Evolutionary conservation across 768 basidiomycete genomes (phyloP).

Genomic region (Hypholoma fasciculare): DNA sequence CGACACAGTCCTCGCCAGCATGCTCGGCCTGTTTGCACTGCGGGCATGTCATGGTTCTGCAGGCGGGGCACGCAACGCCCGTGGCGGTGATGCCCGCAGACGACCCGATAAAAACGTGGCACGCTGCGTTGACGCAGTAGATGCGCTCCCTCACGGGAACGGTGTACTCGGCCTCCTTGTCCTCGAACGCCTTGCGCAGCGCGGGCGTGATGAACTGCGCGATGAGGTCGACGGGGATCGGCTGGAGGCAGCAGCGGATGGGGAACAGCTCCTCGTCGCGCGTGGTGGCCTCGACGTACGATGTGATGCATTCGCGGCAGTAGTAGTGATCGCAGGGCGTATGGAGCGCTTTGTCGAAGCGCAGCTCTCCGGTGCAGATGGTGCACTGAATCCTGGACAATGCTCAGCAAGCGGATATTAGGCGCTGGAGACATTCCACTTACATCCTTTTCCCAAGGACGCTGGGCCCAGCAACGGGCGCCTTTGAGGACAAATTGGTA

Average conservation of each 20-base stretch:
- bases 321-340: constrained; percentile 48
- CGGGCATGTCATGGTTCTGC: constrained; percentile 39
- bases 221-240: constrained; percentile 27
- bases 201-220: constrained; percentile 25
- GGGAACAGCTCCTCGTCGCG: constrained; percentile 54
- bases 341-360: constrained; percentile 20
- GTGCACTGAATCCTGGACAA: constrained; percentile 18
- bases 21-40: constrained; percentile 50
- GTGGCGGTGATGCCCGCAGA: constrained; percentile 17
- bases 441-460: too few relatives aligned
- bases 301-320: constrained; percentile 40
- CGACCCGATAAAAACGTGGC: constrained; percentile 52
- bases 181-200: constrained; percentile 30
- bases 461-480: too few relatives aligned
- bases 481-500: too few relatives aligned
- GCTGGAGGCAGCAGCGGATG: constrained; percentile 46
- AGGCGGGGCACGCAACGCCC: constrained; percentile 36
- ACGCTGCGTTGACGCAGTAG: constrained; percentile 47
- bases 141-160: constrained; percentile 40
- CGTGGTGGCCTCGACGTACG: constrained; percentile 38
- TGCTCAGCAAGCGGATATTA: too few relatives aligned
- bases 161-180: constrained; percentile 45
- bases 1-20: constrained; percentile 34
- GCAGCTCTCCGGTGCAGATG: background rate
- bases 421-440: too few relatives aligned